phyloP scores from a whole-genome alignment of 2,329 filamentous ascomycete genomes.

The Onygenales sp. region DNA sequence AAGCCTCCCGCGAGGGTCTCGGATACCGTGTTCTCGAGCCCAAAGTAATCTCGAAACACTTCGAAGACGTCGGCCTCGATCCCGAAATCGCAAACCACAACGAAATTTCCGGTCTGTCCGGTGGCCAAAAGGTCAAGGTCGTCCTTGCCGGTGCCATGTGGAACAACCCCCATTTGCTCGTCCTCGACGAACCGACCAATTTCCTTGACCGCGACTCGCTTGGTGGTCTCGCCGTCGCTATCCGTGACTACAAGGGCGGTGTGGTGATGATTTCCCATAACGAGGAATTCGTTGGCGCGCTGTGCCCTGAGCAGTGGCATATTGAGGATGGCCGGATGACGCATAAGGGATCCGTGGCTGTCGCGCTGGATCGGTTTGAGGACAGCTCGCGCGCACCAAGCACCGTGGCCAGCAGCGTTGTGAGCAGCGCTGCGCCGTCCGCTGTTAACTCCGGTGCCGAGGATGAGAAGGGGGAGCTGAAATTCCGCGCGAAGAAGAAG shows the following conservation, averaged over 20 bases:
- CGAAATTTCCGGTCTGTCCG: conserved; percentile 89
- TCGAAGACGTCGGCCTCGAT: conserved; percentile 91
- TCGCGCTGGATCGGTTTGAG: conserved; percentile 77
- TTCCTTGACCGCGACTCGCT: conserved; percentile 98
- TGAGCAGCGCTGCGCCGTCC: conserved; percentile 50
- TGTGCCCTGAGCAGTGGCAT: conserved; percentile 95
- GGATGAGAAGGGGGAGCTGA: conserved; percentile 61
- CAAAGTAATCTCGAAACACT: conserved; percentile 92
- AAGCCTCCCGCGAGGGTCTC: conserved; percentile 95
- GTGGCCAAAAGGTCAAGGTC: conserved; percentile 98
- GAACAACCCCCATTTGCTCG: conserved; percentile 97
- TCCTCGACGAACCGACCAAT: conserved; percentile 97
- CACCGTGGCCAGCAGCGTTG: conserved; percentile 49
- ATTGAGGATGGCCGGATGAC: conserved; percentile 80
- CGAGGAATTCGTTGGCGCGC: conserved; percentile 93
- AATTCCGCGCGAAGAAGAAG: conserved; percentile 87
- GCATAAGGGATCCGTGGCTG: conserved; percentile 66
- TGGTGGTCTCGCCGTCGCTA: conserved; percentile 91
- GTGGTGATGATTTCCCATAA: conserved; percentile 99
- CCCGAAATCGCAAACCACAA: conserved; percentile 99
- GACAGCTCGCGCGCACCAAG: conserved; percentile 55
- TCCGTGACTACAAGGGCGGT: conserved; percentile 95
- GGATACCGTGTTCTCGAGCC: conserved; percentile 91
- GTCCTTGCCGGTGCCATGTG: conserved; percentile 94
- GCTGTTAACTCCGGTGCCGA: conserved; percentile 76